Percentiles rank a stretch among this genome's conserved stretches.
phyloP scores from a whole-genome alignment of 192 early-diverging fungal genomes.

The Coemansia sp. region DNA sequence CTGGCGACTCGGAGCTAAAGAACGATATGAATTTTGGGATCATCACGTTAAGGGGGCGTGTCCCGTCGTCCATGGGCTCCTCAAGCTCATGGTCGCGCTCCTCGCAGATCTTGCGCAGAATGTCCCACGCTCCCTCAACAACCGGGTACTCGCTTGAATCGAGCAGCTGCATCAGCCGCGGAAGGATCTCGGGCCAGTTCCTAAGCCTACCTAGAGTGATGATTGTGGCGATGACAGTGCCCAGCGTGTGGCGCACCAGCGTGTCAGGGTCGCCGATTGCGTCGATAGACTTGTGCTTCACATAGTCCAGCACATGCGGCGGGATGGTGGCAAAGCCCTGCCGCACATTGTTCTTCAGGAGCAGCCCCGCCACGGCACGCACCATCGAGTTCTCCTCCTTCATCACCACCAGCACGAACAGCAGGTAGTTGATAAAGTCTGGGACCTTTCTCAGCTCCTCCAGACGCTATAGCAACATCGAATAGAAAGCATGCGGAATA shows the following conservation, averaged over 20 bases:
- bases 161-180: constrained; percentile 75
- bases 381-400: constrained; percentile 65
- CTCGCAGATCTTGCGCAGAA: constrained; percentile 95
- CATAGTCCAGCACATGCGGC: constrained; percentile 66
- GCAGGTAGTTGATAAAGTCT: constrained; percentile 90
- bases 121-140: constrained; percentile 86
- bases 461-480: constrained; percentile 61
- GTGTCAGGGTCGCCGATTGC: constrained; percentile 73
- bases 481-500: constrained; percentile 1
- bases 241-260: constrained; percentile 78
- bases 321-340: constrained; percentile 58
- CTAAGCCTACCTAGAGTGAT: constrained; percentile 67
- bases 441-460: constrained; percentile 76
- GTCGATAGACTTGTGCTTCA: constrained; percentile 62
- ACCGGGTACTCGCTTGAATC: constrained; percentile 69
- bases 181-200: constrained; percentile 85
- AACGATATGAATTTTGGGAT: constrained; percentile 87
- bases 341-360: constrained; percentile 78
- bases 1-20: constrained; percentile 74
- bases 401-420: constrained; percentile 81
- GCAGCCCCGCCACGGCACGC: constrained; percentile 84
- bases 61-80: constrained; percentile 67
- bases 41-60: constrained; percentile 79
- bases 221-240: constrained; percentile 88
- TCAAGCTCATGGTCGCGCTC: constrained; percentile 85